A percentile compares a stretch with the other conserved stretches of the same genome.
Conservation (phyloP, 1,139 yeast species). For the Blastobotrys persicus region DNA sequence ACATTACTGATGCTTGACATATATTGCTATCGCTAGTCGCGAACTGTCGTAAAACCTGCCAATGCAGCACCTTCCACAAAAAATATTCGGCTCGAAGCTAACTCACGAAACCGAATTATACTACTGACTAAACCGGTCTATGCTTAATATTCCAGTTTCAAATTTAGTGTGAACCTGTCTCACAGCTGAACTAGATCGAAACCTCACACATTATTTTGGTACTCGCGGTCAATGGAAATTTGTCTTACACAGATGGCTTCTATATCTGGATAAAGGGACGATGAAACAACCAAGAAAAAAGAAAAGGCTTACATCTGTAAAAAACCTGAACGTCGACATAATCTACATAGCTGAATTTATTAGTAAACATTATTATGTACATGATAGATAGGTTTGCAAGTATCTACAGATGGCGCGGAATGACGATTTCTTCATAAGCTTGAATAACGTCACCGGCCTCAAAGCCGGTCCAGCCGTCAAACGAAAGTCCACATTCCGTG, state of each 20-base stretch:
- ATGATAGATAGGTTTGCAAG: background rate
- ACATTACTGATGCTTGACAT: no score
- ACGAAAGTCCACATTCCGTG: slow-evolving; percentile 82
- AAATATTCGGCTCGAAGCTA: background rate
- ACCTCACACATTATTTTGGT: background rate
- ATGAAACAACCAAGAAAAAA: no score
- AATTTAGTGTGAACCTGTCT: no score
- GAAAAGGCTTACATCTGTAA: no score
- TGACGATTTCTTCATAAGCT: slow-evolving; percentile 65
- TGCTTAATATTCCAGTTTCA: background rate
- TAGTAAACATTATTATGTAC: slow-evolving; percentile 10
- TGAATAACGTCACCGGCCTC: slow-evolving; percentile 74
- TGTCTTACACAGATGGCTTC: no score
- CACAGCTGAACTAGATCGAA: no score
- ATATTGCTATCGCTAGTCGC: no score
- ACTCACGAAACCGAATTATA: background rate
- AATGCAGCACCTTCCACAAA: background rate
- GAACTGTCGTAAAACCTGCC: no score
- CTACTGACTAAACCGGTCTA: background rate
- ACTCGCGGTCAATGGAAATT: no score
- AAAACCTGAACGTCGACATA: no score
- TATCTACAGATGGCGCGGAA: slow-evolving; percentile 61
- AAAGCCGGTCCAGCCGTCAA: slow-evolving; percentile 67
- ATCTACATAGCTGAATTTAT: background rate
- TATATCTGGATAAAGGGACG: no score